Evolutionary conservation across 2,329 filamentous ascomycete genomes (phyloP).

Genomic region (Neospermospora avenae): DNA sequence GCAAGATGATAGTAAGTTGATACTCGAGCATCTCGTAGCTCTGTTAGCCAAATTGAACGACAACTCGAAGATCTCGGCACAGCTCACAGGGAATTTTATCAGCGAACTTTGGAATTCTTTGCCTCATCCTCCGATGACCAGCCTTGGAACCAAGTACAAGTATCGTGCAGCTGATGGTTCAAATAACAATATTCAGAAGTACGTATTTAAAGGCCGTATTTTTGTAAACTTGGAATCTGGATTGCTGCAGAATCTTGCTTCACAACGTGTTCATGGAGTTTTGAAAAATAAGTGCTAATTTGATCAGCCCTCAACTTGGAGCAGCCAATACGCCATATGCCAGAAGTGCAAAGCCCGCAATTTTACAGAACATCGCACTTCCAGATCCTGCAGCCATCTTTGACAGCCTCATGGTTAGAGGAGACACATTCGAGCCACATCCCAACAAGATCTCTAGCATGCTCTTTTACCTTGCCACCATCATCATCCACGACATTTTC

Average conservation of each 20-base stretch:
- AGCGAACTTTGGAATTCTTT: constrained; percentile 68
- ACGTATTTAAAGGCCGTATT: background rate
- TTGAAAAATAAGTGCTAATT: background rate
- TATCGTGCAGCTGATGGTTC: constrained; percentile 69
- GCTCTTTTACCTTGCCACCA: constrained; percentile 71
- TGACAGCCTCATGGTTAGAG: constrained; percentile 56
- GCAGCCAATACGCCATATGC: constrained; percentile 67
- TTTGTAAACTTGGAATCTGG: background rate
- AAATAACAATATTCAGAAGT: constrained; percentile 62
- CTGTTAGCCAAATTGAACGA: constrained; percentile 32
- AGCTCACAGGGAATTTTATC: constrained; percentile 64
- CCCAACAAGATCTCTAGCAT: constrained; percentile 71
- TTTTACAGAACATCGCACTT: constrained; percentile 56
- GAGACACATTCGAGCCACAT: constrained; percentile 55
- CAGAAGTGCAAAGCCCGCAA: constrained; percentile 57
- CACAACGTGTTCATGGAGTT: no score
- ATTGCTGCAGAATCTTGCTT: no score
- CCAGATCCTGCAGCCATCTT: constrained; percentile 65
- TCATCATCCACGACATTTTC: constrained; percentile 65
- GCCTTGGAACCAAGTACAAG: constrained; percentile 57
- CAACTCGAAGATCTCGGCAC: constrained; percentile 29
- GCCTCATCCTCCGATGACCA: constrained; percentile 68
- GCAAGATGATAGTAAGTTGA: constrained; percentile 71
- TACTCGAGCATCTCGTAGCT: constrained; percentile 68
- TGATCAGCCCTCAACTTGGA: constrained; percentile 55